Percentiles rank a stretch among this genome's conserved stretches.
These are phyloP conservation scores for Sporisorium iseilematis-ciliati DNA, from an alignment of 1,284 basidiomycete genomes.

Conservation along the genomic window DNA sequence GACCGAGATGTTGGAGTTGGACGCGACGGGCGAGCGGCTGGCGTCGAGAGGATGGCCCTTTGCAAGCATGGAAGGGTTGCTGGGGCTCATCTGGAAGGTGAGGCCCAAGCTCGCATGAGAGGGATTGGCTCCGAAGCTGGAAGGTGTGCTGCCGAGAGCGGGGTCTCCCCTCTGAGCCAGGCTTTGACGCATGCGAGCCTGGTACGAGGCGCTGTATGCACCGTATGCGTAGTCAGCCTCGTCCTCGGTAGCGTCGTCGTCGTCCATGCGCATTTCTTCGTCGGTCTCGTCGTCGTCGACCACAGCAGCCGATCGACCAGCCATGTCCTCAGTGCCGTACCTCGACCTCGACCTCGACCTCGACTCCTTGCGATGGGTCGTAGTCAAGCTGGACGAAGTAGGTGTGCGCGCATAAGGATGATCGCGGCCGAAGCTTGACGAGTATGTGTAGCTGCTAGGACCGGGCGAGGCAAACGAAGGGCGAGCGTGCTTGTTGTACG, in stretches of 20 bases:
- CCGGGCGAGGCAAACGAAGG: constrained; percentile 38
- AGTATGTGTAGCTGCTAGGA: constrained; percentile 53
- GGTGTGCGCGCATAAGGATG: constrained; percentile 56
- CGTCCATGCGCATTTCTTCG: constrained; percentile 64
- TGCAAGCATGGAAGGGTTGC: constrained; percentile 32
- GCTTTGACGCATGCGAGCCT: constrained; percentile 32
- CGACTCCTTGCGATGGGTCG: constrained; percentile 35
- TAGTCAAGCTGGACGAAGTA: constrained; percentile 32
- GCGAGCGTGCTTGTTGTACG: constrained; percentile 45
- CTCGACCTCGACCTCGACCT: constrained; percentile 37
- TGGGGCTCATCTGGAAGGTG: constrained; percentile 56
- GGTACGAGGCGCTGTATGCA: constrained; percentile 37
- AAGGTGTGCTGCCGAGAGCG: constrained; percentile 33
- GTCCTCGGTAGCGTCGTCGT: constrained; percentile 63
- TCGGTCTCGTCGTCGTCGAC: constrained; percentile 68
- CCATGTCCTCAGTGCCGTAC: constrained; percentile 22
- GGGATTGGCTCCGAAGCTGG: constrained; percentile 39
- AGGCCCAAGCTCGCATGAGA: constrained; percentile 48
- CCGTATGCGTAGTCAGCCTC: constrained; percentile 53
- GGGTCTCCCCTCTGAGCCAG: constrained; percentile 28
- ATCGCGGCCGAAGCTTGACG: constrained; percentile 47
- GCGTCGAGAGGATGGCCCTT: constrained; percentile 46
- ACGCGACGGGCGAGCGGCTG: constrained; percentile 33
- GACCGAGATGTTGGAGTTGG: constrained; percentile 30
- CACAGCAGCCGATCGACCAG: constrained; percentile 10